Conservation (phyloP, 1,284 basidiomycete genomes). For the Ceratobasidium papillatum region DNA sequence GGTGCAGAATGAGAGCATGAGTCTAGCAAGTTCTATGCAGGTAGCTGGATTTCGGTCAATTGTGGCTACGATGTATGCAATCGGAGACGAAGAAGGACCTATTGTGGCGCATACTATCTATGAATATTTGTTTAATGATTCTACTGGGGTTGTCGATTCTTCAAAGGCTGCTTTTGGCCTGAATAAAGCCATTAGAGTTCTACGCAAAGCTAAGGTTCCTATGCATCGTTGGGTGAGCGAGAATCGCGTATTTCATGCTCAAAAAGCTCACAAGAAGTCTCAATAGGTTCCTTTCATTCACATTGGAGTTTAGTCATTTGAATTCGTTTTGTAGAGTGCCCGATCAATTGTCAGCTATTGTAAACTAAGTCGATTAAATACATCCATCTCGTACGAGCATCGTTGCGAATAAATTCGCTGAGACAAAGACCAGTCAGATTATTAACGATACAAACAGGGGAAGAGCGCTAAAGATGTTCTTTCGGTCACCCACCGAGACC, state of each 20-base stretch:
- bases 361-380: too few species aligned
- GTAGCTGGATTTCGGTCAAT: slow-evolving; percentile 27
- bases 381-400: too few species aligned
- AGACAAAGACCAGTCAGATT: too few species aligned
- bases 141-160: not conserved
- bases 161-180: slow-evolving; percentile 16
- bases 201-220: slow-evolving; percentile 11
- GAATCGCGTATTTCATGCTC: too few species aligned
- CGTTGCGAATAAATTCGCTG: too few species aligned
- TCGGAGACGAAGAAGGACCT: slow-evolving; percentile 35
- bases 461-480: too few species aligned
- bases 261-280: too few species aligned
- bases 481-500: too few species aligned
- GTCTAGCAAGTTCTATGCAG: slow-evolving; percentile 33
- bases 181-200: slow-evolving; percentile 7
- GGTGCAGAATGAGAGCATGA: slow-evolving; percentile 33
- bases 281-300: slow-evolving; percentile 25
- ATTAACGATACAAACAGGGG: too few species aligned
- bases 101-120: slow-evolving; percentile 14
- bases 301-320: slow-evolving; percentile 10
- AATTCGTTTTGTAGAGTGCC: too few species aligned
- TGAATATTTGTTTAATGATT: slow-evolving; percentile 14
- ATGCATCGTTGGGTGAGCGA: slow-evolving; percentile 32
- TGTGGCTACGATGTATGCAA: slow-evolving; percentile 39
- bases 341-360: too few species aligned